Evolutionary conservation across 2,329 filamentous ascomycete species (phyloP).

Genomic region (Ophiostoma sp.): DNA sequence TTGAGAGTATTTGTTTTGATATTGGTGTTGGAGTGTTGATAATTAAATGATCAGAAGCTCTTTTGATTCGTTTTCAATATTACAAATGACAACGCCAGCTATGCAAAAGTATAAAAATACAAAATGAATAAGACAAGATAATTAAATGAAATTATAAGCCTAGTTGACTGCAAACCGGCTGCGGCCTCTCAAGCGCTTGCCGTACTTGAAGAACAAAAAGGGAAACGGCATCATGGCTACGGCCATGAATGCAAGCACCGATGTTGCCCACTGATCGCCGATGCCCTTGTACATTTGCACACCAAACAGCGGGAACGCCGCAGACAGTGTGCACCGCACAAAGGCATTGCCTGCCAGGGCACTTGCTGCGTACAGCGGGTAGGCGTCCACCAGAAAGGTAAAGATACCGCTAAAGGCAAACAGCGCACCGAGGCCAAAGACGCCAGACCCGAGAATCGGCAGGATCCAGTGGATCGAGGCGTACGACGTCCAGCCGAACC

Average conservation of each 20-base stretch:
- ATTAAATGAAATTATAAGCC: not conserved
- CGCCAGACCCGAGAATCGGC: conserved; percentile 64
- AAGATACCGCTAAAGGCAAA: conserved; percentile 80
- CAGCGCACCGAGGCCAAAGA: conserved; percentile 67
- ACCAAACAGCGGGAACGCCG: conserved; percentile 71
- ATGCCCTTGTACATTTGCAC: conserved; percentile 65
- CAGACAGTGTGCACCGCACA: conserved; percentile 71
- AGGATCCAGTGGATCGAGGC: conserved; percentile 69
- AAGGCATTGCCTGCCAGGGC: conserved; percentile 82
- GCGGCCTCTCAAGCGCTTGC: conserved; percentile 50
- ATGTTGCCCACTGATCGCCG: conserved; percentile 65
- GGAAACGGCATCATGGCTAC: conserved; percentile 60
- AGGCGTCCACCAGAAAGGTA: conserved; percentile 79
- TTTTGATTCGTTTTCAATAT: not conserved
- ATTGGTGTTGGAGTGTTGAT: not conserved
- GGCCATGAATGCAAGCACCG: conserved; percentile 56
- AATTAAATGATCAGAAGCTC: too few relatives aligned
- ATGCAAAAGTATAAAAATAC: not conserved
- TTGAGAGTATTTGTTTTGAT: not conserved
- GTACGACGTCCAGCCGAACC: conserved; percentile 83
- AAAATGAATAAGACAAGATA: not conserved
- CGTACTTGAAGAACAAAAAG: conserved; percentile 57
- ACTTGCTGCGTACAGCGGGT: conserved; percentile 67
- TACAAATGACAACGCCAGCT: not conserved
- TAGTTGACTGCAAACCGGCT: conserved; percentile 47